Percentiles rank a stretch among this genome's conserved stretches.
These are phyloP conservation scores for Wickerhamiella brachini DNA, from an alignment of 805 yeast species.

Conservation along the genomic window DNA sequence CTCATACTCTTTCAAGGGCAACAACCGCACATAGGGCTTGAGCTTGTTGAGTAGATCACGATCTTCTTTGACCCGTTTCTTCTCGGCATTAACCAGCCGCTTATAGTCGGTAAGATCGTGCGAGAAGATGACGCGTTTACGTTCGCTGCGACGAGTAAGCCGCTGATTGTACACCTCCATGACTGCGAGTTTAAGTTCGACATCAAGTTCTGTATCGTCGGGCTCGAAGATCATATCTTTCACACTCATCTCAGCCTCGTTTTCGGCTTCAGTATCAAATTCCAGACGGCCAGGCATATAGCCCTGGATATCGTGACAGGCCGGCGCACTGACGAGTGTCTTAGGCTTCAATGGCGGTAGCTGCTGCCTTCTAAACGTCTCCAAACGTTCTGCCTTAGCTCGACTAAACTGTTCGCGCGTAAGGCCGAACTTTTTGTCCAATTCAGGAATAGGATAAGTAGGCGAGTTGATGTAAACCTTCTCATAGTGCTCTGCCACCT, in stretches of 20 bases:
- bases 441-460: slow-evolving; percentile 80
- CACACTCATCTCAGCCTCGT: slow-evolving; percentile 87
- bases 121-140: slow-evolving; percentile 67
- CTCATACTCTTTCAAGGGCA: slow-evolving; percentile 72
- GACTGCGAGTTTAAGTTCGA: slow-evolving; percentile 76
- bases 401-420: slow-evolving; percentile 57
- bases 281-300: slow-evolving; percentile 98
- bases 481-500: slow-evolving; percentile 73
- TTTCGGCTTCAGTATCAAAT: slow-evolving; percentile 91
- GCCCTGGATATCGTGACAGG: slow-evolving; percentile 94
- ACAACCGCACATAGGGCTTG: slow-evolving; percentile 67
- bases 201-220: slow-evolving; percentile 78
- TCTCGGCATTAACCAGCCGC: slow-evolving; percentile 66
- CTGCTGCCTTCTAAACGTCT: slow-evolving; percentile 52
- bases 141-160: slow-evolving; percentile 81
- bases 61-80: slow-evolving; percentile 77
- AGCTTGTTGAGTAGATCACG: slow-evolving; percentile 63
- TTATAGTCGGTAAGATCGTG: slow-evolving; percentile 77
- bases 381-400: slow-evolving; percentile 56
- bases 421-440: slow-evolving; percentile 55
- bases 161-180: slow-evolving; percentile 82
- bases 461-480: slow-evolving; percentile 53
- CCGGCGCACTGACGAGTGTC: slow-evolving; percentile 83
- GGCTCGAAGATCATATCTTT: slow-evolving; percentile 94
- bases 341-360: slow-evolving; percentile 73